Base-by-base conservation (phyloP, 805 yeast genomes). In the Wickerhamiella domercqiae region DNA sequence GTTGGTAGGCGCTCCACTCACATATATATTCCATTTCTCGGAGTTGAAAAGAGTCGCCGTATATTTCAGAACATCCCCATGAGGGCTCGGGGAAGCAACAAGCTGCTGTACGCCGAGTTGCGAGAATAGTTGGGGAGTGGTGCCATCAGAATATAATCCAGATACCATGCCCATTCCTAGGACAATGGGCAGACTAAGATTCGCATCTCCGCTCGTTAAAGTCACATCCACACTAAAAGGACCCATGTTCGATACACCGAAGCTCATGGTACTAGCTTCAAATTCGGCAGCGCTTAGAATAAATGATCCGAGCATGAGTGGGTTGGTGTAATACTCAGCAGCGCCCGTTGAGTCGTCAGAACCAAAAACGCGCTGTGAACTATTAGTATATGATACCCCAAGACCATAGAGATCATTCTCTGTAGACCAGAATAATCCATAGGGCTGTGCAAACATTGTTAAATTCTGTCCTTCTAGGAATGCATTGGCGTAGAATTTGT, bases 141-240 rank as follows among this genome's bases (percentile, higher is more conserved):
- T 56, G 9, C 48, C 47, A 15, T 70, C 71, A 47, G 67, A 55
- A 47, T 67, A 68, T 19, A 69, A 56, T 20, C 75, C 81, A 22
- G 94, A 77, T 13, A 80, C 70, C 45, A 80, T 75, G 4, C 94
- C 94, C 69, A 68, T 68, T 39, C 96, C 96, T 55, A 78, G 86
- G 7, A 76, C 81, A 37, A 81, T 49, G 4, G 87, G 86, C 38
- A 68, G 44, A 22, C 63, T 62, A 9, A 46, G 32, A 13, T 26
- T 21, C 31, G 42, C 44, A 36, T 33, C 29, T 15, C 39, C 19
- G 13, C 76, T 57, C 33, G 54, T 56, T 26, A 39, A 59, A 36
- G 42, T 59, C 7, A 67, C 71, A 32, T 60, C 57, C 11, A 66
- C 70, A 5, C 79, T 71, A 55, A 74, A 64, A 13, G 63, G 56